Evolutionary conservation across 495 filamentous ascomycete species (phyloP).

Genomic region (Tuber microsphaerosporum): DNA sequence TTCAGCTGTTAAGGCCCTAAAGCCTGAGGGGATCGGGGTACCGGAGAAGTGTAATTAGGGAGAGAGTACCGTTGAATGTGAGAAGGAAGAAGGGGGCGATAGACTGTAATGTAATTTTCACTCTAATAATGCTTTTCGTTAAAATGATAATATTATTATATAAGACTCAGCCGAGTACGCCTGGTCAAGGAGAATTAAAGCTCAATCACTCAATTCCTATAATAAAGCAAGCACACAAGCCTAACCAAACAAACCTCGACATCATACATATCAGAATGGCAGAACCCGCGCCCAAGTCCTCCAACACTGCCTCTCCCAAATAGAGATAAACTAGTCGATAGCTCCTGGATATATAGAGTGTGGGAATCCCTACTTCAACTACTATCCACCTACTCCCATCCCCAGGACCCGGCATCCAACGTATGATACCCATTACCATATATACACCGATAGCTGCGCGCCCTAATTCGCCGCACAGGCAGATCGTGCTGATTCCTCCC

Average conservation of each 20-base stretch:
- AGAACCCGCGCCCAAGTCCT: not conserved
- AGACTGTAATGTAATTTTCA: not conserved
- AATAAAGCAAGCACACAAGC: not conserved
- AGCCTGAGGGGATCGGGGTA: slow-evolving; percentile 10
- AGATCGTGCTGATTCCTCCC: not conserved
- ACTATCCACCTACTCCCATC: too few species aligned
- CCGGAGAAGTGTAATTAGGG: not conserved
- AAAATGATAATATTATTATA: not conserved
- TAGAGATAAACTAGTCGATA: not conserved
- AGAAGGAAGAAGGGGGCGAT: not conserved
- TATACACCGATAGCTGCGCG: not conserved
- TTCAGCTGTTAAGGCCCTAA: slow-evolving; percentile 22
- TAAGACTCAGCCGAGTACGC: not conserved
- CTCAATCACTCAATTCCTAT: not conserved
- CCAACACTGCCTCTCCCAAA: not conserved
- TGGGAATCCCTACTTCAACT: not conserved
- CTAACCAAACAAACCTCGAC: not conserved
- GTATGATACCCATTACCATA: not conserved
- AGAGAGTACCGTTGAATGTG: not conserved
- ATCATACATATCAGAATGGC: not conserved
- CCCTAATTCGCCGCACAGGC: not conserved
- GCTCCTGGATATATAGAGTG: not conserved
- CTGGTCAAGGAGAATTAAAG: not conserved
- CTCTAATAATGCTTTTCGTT: not conserved
- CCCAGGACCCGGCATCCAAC: not conserved